These are phyloP conservation scores for Cajanus cajan DNA, from an alignment of 306 rosid genomes.

Conservation along the genomic window DNA sequence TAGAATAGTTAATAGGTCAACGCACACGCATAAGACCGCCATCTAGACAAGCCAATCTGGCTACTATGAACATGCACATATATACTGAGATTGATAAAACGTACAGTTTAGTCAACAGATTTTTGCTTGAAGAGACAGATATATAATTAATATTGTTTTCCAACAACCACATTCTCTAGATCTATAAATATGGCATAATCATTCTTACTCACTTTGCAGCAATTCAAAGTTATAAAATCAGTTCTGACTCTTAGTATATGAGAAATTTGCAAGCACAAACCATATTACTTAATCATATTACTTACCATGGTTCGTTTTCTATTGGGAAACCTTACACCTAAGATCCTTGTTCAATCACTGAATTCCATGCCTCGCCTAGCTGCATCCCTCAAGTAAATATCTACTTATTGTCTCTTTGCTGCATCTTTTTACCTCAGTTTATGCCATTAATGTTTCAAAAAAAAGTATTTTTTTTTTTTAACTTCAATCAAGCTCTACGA, in stretches of 20 bases:
- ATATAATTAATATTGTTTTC: not conserved
- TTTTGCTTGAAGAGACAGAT: no score
- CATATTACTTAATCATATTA: not conserved
- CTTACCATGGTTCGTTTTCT: not conserved
- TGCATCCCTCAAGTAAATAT: not conserved
- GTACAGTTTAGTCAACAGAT: not conserved
- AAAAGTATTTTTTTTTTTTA: not conserved
- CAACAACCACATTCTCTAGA: not conserved
- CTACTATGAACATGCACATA: no score
- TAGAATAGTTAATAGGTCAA: not conserved
- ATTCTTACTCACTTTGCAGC: not conserved
- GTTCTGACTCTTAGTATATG: not conserved
- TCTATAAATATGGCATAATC: not conserved
- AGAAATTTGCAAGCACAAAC: not conserved
- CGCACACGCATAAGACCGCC: no score
- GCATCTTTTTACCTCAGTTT: not conserved
- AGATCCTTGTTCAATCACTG: not conserved
- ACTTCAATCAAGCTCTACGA: not conserved
- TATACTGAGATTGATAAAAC: no score
- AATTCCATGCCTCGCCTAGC: not conserved
- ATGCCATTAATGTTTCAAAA: not conserved
- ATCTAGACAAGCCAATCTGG: no score
- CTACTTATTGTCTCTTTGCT: not conserved
- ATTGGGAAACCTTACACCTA: not conserved
- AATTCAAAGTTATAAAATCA: not conserved